These are phyloP conservation scores for Alternaria ethzedia DNA, from an alignment of 2,329 filamentous ascomycete genomes.

Conservation along the genomic window DNA sequence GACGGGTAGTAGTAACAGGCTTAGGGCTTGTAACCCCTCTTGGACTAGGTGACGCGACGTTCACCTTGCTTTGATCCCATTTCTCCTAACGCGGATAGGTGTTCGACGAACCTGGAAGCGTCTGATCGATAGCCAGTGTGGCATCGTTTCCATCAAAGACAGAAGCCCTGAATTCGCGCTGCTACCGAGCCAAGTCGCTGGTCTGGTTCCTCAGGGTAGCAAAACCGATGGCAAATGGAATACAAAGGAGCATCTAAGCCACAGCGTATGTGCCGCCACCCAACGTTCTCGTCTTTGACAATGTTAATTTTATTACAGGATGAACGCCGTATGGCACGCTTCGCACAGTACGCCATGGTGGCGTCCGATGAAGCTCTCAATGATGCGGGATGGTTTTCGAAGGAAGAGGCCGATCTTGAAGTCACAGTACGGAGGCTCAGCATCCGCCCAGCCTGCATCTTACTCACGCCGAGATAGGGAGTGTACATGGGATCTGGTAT, in stretches of 20 bases:
- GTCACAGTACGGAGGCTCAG: conserved; percentile 61
- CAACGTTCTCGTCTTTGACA: conserved; percentile 41
- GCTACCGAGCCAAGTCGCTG: conserved; percentile 85
- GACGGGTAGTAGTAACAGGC: conserved; percentile 59
- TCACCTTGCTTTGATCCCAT: neutral
- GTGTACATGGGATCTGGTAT: conserved; percentile 96
- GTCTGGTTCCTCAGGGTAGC: conserved; percentile 71
- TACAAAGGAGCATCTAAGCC: conserved; percentile 53
- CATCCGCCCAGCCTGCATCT: neutral
- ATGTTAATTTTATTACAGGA: conserved; percentile 53
- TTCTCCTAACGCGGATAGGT: conserved; percentile 53
- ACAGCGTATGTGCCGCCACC: conserved; percentile 31
- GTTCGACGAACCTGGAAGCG: conserved; percentile 79
- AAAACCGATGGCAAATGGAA: conserved; percentile 54
- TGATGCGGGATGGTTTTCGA: conserved; percentile 79
- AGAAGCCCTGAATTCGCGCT: conserved; percentile 69
- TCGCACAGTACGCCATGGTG: conserved; percentile 89
- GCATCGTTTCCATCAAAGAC: conserved; percentile 74
- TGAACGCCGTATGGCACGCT: conserved; percentile 82
- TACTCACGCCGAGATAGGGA: conserved; percentile 58
- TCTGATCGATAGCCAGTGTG: conserved; percentile 79
- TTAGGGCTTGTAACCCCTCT: conserved; percentile 67
- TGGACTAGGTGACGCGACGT: conserved; percentile 65
- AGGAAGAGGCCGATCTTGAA: conserved; percentile 67
- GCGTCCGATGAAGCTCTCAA: conserved; percentile 84